Conservation (phyloP, 2,329 filamentous ascomycete genomes). For the Trichoderma hamatum region DNA sequence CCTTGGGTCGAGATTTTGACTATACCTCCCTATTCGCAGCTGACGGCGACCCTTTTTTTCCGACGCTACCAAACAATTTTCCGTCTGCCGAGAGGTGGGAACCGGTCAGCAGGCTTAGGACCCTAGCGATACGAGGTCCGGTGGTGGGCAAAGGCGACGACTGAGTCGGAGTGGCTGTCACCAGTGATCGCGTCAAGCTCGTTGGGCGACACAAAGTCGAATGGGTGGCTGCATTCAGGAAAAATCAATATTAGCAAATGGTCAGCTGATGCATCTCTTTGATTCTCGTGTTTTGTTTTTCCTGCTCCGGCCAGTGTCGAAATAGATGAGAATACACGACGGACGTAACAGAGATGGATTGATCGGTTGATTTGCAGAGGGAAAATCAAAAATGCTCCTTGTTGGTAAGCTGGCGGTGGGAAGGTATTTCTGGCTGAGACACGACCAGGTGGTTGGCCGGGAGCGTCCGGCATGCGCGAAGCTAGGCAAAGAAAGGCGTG, state of each 20-base stretch:
- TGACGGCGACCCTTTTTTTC: slow-evolving; percentile 20
- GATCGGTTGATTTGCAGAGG: slow-evolving; percentile 1
- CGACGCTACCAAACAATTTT: slow-evolving; percentile 20
- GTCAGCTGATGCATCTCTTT: slow-evolving; percentile 8
- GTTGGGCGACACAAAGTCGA: slow-evolving; percentile 26
- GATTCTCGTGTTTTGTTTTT: not conserved
- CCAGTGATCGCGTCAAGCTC: slow-evolving; percentile 23
- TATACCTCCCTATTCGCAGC: slow-evolving; percentile 24
- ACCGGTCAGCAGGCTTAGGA: slow-evolving; percentile 20
- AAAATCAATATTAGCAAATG: slow-evolving; percentile 22
- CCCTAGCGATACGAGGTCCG: slow-evolving; percentile 26
- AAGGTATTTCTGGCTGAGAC: slow-evolving; percentile 26
- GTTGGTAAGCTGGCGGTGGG: slow-evolving; percentile 12
- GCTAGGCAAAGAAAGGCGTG: slow-evolving; percentile 35
- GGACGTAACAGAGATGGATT: slow-evolving; percentile 5
- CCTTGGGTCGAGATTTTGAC: slow-evolving; percentile 9
- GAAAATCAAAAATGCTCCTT: not conserved
- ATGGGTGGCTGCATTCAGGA: slow-evolving; percentile 25
- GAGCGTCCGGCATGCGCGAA: slow-evolving; percentile 37
- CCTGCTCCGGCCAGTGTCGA: not conserved
- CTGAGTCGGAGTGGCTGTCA: slow-evolving; percentile 23
- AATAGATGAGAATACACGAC: not conserved
- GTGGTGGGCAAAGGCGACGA: slow-evolving; percentile 17
- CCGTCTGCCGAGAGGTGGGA: slow-evolving; percentile 20
- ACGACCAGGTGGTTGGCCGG: slow-evolving; percentile 38